phyloP scores from a whole-genome alignment of 495 filamentous ascomycete genomes.

The Platismatia glauca region DNA sequence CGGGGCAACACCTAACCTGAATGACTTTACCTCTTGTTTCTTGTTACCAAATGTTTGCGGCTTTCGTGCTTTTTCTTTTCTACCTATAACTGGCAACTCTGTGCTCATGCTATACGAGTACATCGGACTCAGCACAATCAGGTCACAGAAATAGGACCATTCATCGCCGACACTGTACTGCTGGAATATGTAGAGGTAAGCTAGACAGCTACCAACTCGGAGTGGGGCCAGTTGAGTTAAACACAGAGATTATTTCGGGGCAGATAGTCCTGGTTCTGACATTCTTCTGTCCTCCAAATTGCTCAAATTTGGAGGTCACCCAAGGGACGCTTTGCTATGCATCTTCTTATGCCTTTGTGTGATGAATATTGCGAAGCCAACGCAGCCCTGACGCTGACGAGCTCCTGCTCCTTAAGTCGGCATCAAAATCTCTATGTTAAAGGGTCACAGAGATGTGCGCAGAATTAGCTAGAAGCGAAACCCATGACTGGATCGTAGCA shows the following conservation, averaged over 20 bases:
- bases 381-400: too few species aligned
- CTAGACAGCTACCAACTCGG: neutral
- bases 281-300: neutral
- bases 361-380: too few species aligned
- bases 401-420: too few species aligned
- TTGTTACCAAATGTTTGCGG: neutral
- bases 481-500: neutral
- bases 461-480: neutral
- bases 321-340: neutral
- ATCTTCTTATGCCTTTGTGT: neutral
- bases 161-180: neutral
- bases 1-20: too few species aligned
- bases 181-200: neutral
- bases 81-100: neutral
- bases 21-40: too few species aligned
- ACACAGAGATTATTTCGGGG: neutral
- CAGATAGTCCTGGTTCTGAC: neutral
- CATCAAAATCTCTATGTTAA: neutral
- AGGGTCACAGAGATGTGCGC: neutral
- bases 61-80: neutral
- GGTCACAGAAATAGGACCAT: neutral
- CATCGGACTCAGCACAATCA: neutral
- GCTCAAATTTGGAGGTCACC: neutral
- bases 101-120: too few species aligned
- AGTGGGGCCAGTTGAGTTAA: neutral